phyloP scores from a whole-genome alignment of 2,329 filamentous ascomycete genomes.

The Pseudogymnoascus sp. region DNA sequence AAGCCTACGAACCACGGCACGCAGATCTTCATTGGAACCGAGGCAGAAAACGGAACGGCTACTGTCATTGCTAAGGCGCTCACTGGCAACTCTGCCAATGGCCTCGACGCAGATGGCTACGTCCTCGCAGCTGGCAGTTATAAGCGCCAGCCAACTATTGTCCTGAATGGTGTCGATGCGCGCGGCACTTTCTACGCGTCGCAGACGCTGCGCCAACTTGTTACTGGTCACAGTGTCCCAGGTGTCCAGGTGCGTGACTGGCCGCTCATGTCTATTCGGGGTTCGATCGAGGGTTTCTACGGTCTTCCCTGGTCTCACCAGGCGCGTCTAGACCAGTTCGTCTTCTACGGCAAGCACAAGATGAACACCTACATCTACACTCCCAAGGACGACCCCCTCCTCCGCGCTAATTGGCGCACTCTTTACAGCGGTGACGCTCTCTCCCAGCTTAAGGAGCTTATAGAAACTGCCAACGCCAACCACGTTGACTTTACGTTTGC shows the following conservation, averaged over 20 bases:
- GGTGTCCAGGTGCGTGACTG: slow-evolving; percentile 20
- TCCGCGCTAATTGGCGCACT: slow-evolving; percentile 8
- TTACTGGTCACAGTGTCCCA: background rate
- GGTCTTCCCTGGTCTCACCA: slow-evolving; percentile 23
- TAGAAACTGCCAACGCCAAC: slow-evolving; percentile 19
- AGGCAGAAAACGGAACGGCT: background rate
- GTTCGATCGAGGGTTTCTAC: slow-evolving; percentile 23
- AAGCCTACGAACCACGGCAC: background rate
- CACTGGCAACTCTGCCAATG: slow-evolving; percentile 16
- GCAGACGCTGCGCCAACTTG: slow-evolving; percentile 12
- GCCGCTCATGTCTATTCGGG: slow-evolving; percentile 24
- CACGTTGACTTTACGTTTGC: slow-evolving; percentile 22
- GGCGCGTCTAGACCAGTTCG: slow-evolving; percentile 22
- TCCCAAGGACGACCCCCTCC: slow-evolving; percentile 22
- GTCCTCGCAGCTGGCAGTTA: slow-evolving; percentile 19
- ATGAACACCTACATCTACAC: slow-evolving; percentile 25
- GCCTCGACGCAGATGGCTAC: slow-evolving; percentile 18
- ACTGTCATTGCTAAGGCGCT: slow-evolving; percentile 8
- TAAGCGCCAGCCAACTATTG: slow-evolving; percentile 16
- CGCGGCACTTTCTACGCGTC: slow-evolving; percentile 21
- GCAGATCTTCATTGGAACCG: slow-evolving; percentile 1
- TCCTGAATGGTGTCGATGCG: slow-evolving; percentile 20
- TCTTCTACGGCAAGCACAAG: slow-evolving; percentile 22
- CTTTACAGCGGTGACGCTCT: slow-evolving; percentile 12
- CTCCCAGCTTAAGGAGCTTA: slow-evolving; percentile 18